Conservation (phyloP, 441 rosid species). For the Pelargonium myrrhifolium region DNA sequence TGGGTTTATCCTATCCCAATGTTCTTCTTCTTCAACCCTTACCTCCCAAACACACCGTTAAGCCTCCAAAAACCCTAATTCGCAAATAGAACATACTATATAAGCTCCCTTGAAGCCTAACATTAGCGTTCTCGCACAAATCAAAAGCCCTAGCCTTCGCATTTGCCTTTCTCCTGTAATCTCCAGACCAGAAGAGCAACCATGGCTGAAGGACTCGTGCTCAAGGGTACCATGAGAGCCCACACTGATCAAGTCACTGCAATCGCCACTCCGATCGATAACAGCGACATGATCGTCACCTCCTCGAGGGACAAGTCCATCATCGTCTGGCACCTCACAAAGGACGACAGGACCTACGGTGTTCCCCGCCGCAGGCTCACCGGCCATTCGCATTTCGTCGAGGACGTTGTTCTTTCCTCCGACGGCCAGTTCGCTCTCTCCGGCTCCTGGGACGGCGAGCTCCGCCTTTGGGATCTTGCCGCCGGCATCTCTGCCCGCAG, state of each 20-base stretch:
- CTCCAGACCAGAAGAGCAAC: too few relatives aligned
- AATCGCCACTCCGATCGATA: not conserved
- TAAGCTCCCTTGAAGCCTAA: too few relatives aligned
- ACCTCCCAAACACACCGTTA: too few relatives aligned
- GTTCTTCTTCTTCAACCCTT: too few relatives aligned
- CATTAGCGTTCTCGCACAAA: too few relatives aligned
- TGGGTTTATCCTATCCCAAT: too few relatives aligned
- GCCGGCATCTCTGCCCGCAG: constrained; percentile 16
- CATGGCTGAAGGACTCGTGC: not conserved
- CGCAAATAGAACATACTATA: too few relatives aligned
- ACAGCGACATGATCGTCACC: constrained; percentile 23
- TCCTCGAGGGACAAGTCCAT: constrained; percentile 29
- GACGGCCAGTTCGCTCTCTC: constrained; percentile 28
- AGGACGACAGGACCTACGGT: constrained; percentile 23
- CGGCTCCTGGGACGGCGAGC: constrained; percentile 27
- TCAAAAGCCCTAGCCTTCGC: too few relatives aligned
- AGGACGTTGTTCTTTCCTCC: constrained; percentile 27
- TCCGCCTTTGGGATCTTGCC: constrained; percentile 26
- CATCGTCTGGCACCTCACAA: constrained; percentile 23
- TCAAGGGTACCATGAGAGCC: not conserved
- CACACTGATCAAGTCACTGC: not conserved
- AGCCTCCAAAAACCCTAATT: too few relatives aligned
- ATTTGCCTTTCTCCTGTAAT: too few relatives aligned
- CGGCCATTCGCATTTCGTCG: constrained; percentile 26
- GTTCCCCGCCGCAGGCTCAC: constrained; percentile 24